phyloP scores from a whole-genome alignment of 345 rosid genomes.

The Acer saccharum region DNA sequence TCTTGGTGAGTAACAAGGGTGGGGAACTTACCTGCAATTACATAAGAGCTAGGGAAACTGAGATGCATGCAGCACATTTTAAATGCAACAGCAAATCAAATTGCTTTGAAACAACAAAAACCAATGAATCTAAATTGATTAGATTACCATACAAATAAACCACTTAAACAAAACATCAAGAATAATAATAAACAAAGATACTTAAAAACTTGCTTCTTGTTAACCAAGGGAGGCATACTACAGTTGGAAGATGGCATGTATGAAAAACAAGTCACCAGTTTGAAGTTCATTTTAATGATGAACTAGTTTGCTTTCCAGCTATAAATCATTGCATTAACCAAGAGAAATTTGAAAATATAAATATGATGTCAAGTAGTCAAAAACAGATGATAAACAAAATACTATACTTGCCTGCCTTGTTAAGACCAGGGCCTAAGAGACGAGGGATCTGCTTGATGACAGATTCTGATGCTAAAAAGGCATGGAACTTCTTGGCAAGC shows the following conservation, averaged over 20 bases:
- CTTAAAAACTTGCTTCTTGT: neutral
- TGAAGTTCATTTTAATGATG: neutral
- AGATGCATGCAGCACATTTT: neutral
- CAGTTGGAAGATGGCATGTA: neutral
- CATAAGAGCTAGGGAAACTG: neutral
- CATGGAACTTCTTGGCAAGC: conserved; percentile 80
- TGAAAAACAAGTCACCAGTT: neutral
- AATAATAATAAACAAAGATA: neutral
- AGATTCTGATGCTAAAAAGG: conserved; percentile 80
- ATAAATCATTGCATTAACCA: neutral
- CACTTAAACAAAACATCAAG: neutral
- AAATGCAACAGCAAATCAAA: neutral
- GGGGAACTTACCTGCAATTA: conserved; percentile 71
- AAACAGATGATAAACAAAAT: neutral
- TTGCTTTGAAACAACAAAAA: neutral
- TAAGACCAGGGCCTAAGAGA: conserved; percentile 84
- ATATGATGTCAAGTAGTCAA: neutral
- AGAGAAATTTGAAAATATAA: neutral
- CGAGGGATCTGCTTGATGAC: conserved; percentile 89
- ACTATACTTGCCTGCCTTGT: conserved; percentile 77
- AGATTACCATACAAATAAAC: neutral
- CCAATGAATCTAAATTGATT: neutral
- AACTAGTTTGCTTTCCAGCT: too few relatives aligned
- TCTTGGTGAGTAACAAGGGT: conserved; percentile 78
- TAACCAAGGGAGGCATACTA: neutral